Evolutionary conservation across 1,284 basidiomycete species (phyloP), one percentile per base, ranked within the genome.

Genomic region (Exobasidium rhododendri): DNA sequence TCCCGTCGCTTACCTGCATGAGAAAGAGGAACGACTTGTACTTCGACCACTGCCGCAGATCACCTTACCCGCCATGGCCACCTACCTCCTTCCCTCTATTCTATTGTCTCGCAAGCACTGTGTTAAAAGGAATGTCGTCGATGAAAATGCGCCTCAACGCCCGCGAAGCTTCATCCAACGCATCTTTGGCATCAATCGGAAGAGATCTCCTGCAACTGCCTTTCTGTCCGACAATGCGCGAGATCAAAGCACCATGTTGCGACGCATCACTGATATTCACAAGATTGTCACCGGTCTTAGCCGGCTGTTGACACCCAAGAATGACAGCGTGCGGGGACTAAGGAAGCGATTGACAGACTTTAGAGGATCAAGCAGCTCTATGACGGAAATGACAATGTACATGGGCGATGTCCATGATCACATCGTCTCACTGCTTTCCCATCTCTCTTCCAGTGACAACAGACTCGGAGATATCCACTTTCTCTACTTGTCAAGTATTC

Each of bases 391-490:
- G 29, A 65, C 69, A 4, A 90, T 93, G 17, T 93, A 97, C 79
- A 86, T 96, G 82, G 91, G 91, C 50, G 94, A 97, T 80, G 86
- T 97, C 2, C 90, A 94, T 83, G 92, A 97, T 81, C 94, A 97
- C 80, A 92, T 97, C 67, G 81, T 94, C 30, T 88, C 91, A 1
- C 83, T 97, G 67, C 89, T 94, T 71, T 88, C 90, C 70, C 87
- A 91, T 2, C 84, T 97, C 54, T 85, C 84, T n/a, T 89, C 94
- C 78, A 91, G 90, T 81, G 93, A 97, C 77, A 88, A 88, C 43
- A 88, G 92, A 80, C 83, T 97, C 26, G 88, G 88, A 62, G 88
- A 94, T 71, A 89, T 89, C 29, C 92, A 96, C 75, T 89, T 89
- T 1, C 87, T 87, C 0, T 96, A 94, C 79, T 82, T 94, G 13